Conservation (phyloP, 257 asterid species). For the Jasminum sambac region DNA sequence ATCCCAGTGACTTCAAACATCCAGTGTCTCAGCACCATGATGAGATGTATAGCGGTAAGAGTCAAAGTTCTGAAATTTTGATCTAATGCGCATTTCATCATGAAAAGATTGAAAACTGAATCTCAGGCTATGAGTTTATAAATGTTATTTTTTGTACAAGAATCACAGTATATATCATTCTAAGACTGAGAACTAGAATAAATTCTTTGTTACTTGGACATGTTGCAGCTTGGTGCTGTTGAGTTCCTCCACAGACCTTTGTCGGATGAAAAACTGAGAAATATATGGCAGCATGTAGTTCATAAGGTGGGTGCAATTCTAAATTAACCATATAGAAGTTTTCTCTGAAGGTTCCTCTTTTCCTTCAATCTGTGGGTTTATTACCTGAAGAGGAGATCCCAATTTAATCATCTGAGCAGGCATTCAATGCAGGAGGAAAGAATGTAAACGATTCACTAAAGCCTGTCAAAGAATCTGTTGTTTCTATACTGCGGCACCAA, state of each 20-base stretch:
- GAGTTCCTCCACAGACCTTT: slow-evolving; percentile 54
- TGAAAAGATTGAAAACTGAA: background rate
- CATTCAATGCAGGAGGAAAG: slow-evolving; percentile 45
- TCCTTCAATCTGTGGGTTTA: background rate
- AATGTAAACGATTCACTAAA: slow-evolving; percentile 33
- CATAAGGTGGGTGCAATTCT: slow-evolving; percentile 38
- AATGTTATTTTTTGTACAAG: background rate
- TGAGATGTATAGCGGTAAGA: slow-evolving; percentile 59
- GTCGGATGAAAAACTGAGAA: slow-evolving; percentile 49
- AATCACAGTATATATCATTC: background rate
- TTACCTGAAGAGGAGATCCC: slow-evolving; percentile 11
- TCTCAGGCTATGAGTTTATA: background rate
- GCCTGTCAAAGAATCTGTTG: slow-evolving; percentile 42
- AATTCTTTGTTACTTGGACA: background rate
- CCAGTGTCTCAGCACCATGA: slow-evolving; percentile 46
- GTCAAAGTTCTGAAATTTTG: slow-evolving; percentile 7
- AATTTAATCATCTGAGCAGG: slow-evolving; percentile 40
- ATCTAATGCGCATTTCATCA: background rate
- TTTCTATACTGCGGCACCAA: slow-evolving; percentile 37
- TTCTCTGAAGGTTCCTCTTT: background rate
- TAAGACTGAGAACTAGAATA: background rate
- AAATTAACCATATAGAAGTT: background rate
- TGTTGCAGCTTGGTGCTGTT: slow-evolving; percentile 52
- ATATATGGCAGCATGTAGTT: slow-evolving; percentile 54
- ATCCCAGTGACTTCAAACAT: slow-evolving; percentile 43